Evolutionary conservation across 2,329 filamentous ascomycete genomes (phyloP), one percentile per base, ranked within the genome.

Genomic region (Talaromyces sp.): DNA sequence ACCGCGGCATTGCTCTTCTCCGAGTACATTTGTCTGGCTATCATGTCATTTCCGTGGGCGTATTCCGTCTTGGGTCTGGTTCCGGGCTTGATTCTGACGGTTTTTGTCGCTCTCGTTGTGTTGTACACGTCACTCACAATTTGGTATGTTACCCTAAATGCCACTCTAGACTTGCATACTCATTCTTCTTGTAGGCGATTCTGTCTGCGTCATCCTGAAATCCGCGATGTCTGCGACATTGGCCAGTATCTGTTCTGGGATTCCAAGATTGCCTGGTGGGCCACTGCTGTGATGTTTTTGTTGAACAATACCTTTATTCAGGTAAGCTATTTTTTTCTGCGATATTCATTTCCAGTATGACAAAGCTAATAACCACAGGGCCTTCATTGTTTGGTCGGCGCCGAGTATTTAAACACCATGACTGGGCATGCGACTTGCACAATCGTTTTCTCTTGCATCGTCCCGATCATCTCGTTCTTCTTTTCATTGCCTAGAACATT

Each of bases 21-120:
- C 60, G 93, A 97, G 82, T 97, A 97, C 76, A 97, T 97, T 66
- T 96, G 92, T 76, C 81, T 97, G 78, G 86, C 86, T 24, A 97
- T 97, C 74, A 97, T 97, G 93, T 96, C 91, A 60, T 97, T 97
- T 71, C 93, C 93, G 0, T 96, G 91, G 85, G 96, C 92, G 0
- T 97, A 97, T 78, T 91, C 92, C 50, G 81, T 94, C 33, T 85
- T 97, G 8, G 93, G 93, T 8, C 84, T 97, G 16, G 91, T 97
- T 0, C 93, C 93, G 0, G 93, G 91, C 27, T 77, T 97, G 62
- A 94, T 97, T 67, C 75, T 96, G 74, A 97, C 93, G 0, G 83
- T 90, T 1, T 85, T 94, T 35, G 85, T 96, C 65, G 92, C 93
- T 31, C 84, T 80, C 5, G 77, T 93, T 19, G 93, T 97, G 1